These are phyloP conservation scores for Ophiostoma ips DNA, from an alignment of 2,329 filamentous ascomycete species.

Conservation along the genomic window DNA sequence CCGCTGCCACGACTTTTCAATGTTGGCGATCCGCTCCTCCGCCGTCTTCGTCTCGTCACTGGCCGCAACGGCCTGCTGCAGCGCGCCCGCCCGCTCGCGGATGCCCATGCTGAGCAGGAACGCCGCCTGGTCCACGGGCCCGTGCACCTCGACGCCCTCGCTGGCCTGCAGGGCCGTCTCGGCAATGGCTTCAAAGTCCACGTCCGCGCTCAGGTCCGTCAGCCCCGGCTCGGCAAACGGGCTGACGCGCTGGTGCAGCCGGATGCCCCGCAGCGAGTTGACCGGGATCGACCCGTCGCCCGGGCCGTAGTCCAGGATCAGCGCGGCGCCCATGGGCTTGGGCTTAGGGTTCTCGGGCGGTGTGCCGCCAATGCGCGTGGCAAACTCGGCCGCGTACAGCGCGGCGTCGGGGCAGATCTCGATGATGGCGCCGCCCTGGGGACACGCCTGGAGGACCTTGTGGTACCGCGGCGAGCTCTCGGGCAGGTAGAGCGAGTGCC, in stretches of 20 bases:
- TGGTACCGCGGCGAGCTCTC: conserved; percentile 69
- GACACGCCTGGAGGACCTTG: conserved; percentile 50
- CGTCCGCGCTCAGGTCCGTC: conserved; percentile 82
- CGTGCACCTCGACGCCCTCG: conserved; percentile 77
- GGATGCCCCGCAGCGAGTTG: conserved; percentile 84
- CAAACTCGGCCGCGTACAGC: conserved; percentile 68
- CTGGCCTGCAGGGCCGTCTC: conserved; percentile 67
- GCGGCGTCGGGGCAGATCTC: conserved; percentile 84
- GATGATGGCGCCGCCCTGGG: conserved; percentile 55
- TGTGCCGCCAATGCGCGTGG: conserved; percentile 66
- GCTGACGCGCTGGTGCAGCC: conserved; percentile 58
- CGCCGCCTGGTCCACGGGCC: conserved; percentile 70
- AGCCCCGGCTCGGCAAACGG: conserved; percentile 69
- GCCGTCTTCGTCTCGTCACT: conserved; percentile 25
- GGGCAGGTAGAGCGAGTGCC: conserved; percentile 74
- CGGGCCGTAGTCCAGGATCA: conserved; percentile 95
- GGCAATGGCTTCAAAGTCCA: conserved; percentile 79
- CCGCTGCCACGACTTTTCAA: conserved; percentile 65
- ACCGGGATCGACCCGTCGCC: conserved; percentile 56
- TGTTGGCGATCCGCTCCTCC: conserved; percentile 33
- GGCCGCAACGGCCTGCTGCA: conserved; percentile 36
- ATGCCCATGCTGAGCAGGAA: conserved; percentile 79
- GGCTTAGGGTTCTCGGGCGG: conserved; percentile 35
- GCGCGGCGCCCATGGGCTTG: conserved; percentile 62
- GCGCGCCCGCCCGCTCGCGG: conserved; percentile 47